Base-by-base conservation (phyloP, 2,329 filamentous ascomycete species). In the Cordyceps farinosa region DNA sequence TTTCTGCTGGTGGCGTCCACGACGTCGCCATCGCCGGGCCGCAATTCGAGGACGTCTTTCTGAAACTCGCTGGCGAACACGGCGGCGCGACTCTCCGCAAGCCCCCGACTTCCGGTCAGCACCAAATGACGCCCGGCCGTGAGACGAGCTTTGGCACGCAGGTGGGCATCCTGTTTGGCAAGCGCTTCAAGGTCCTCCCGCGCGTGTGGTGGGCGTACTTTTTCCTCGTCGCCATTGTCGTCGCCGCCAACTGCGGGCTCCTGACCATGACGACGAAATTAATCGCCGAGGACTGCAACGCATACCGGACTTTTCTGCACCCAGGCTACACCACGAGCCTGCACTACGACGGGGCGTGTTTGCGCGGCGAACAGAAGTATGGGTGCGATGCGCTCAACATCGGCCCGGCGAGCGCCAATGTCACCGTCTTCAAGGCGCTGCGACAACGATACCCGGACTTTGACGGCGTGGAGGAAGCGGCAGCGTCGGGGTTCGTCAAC, bases 121-220 rank as follows among this genome's bases (percentile, higher is more conserved):
- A 34, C 7, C 55, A 58, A 36, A 58, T 63, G 54, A 22, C 34
- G 30, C 61, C 64, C 2, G 67, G 65, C 1, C 52, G 48, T n/a
- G 60, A 60, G 3, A 65, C 63, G 6, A 64, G 66, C 1, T 69
- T 68, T 38, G 67, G 65, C 66, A 42, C 56, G 0, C 92, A 96
- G 77, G 84, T 85, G 0, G 79, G 82, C 71, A 86, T 93, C 1
- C 77, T 96, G 13, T 90, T 93, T 71, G 76, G 81, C 55, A 96
- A 96, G 74, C 82, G 92, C 47, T 79, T 84, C 64, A 90, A 85
- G 0, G 88, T 96, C 38, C 79, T 94, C 60, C 86, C 87, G 67
- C 82, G 87, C 36, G 94, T 93, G 71, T 90, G 86, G 74, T 81
- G 93, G 65, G 90, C 91, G 0, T 91, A 91, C 61, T 70, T 87